Percentiles rank a stretch among this genome's conserved stretches.
Conservation (phyloP, 1,284 basidiomycete species). For the Trichosporon inkin region DNA sequence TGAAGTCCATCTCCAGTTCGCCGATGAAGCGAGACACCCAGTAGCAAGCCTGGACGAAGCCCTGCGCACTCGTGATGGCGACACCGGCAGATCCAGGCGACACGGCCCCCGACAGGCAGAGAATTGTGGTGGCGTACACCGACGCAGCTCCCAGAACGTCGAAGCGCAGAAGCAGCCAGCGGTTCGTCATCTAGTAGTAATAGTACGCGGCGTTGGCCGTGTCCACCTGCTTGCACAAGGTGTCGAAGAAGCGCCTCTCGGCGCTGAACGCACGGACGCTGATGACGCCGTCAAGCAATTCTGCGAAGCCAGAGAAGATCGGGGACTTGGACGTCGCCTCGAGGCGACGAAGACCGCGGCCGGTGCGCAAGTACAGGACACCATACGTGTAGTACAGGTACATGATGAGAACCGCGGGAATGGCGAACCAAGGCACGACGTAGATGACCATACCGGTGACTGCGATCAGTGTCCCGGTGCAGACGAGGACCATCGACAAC, state of each 20-base stretch:
- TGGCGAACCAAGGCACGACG: conserved; percentile 67
- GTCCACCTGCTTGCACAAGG: conserved; percentile 67
- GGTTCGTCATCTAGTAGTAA: conserved; percentile 43
- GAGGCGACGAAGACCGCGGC: conserved; percentile 71
- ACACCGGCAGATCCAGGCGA: conserved; percentile 73
- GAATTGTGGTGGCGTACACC: conserved; percentile 68
- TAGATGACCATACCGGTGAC: conserved; percentile 59
- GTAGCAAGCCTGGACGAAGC: conserved; percentile 47
- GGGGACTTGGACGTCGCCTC: conserved; percentile 54
- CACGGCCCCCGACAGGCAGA: conserved; percentile 66
- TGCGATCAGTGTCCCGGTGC: conserved; percentile 66
- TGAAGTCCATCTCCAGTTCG: conserved; percentile 57
- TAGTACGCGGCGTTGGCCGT: conserved; percentile 53
- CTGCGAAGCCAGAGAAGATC: conserved; percentile 63
- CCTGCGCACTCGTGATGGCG: conserved; percentile 64
- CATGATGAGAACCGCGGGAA: conserved; percentile 63
- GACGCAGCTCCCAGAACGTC: conserved; percentile 70
- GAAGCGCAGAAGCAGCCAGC: conserved; percentile 59
- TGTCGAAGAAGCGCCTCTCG: conserved; percentile 70
- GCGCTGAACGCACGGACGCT: conserved; percentile 86
- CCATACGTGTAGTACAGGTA: conserved; percentile 62
- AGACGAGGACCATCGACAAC: conserved; percentile 66
- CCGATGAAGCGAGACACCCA: conserved; percentile 51
- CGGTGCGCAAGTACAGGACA: conserved; percentile 64
- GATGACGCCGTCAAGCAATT: conserved; percentile 69